Evolutionary conservation across 2,329 filamentous ascomycete species (phyloP).

Genomic region (Claviceps sorghi): DNA sequence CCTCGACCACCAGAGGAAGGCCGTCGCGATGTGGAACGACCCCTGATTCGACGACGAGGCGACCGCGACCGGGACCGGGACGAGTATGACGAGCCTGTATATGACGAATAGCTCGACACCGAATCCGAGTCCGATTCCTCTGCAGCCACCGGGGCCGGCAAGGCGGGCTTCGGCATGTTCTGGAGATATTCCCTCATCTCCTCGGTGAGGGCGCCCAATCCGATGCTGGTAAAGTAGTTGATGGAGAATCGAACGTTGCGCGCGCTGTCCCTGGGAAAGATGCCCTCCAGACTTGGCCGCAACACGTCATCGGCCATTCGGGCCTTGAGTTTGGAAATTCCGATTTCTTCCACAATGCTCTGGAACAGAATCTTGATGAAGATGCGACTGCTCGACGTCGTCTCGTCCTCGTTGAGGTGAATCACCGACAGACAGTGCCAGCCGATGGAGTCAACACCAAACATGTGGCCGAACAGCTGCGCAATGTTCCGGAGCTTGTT

Average conservation of each 20-base stretch:
- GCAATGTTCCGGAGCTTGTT: constrained; percentile 92
- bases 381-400: constrained; percentile 88
- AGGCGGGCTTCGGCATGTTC: constrained; percentile 73
- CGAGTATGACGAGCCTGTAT: constrained; percentile 23
- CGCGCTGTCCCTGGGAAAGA: constrained; percentile 82
- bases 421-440: constrained; percentile 82
- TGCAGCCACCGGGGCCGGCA: constrained; percentile 49
- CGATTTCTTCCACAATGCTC: constrained; percentile 74
- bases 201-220: constrained; percentile 88
- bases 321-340: constrained; percentile 63
- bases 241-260: constrained; percentile 91
- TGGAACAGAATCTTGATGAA: constrained; percentile 98
- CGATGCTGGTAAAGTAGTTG: constrained; percentile 98
- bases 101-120: constrained; percentile 66
- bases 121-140: constrained; percentile 55
- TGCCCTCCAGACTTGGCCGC: constrained; percentile 61
- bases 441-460: constrained; percentile 75
- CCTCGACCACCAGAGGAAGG: not conserved
- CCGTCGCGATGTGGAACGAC: constrained; percentile 6
- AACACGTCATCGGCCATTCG: constrained; percentile 67
- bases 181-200: constrained; percentile 85
- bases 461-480: constrained; percentile 82
- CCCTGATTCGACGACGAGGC: constrained; percentile 2
- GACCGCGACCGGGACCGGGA: constrained; percentile 5
- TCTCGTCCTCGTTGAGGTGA: constrained; percentile 91